Conservation (phyloP, 192 early-diverging fungal genomes). For the Oehlia diaphana region DNA sequence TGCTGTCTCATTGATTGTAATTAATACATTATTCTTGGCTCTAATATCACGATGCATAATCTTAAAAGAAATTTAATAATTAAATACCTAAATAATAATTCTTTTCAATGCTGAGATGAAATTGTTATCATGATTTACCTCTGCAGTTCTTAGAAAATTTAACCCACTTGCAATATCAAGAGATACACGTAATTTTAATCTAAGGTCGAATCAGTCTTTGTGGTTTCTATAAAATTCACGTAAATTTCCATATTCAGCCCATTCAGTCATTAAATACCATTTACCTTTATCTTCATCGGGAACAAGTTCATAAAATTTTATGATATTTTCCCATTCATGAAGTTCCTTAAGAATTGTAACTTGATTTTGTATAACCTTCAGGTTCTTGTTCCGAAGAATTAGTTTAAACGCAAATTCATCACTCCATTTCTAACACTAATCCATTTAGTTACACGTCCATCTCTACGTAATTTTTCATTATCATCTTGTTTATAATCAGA, state of each 20-base stretch:
- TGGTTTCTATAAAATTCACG: background rate
- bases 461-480: background rate
- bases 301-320: constrained; percentile 13
- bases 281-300: background rate
- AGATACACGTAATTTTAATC: background rate
- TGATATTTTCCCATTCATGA: background rate
- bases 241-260: constrained; percentile 20
- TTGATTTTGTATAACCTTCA: background rate
- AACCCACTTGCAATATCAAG: constrained; percentile 23
- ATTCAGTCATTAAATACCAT: constrained; percentile 17
- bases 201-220: background rate
- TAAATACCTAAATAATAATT: background rate
- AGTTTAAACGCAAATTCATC: background rate
- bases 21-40: too few relatives aligned
- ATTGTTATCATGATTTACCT: too few relatives aligned
- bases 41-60: constrained; percentile 23
- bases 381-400: background rate
- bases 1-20: background rate
- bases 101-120: too few relatives aligned
- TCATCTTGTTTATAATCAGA: background rate
- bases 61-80: too few relatives aligned
- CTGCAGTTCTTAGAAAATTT: background rate
- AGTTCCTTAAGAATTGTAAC: constrained; percentile 15
- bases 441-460: background rate
- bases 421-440: background rate